These are phyloP conservation scores for Fusarium nematophilum DNA, from an alignment of 2,329 filamentous ascomycete species.

Conservation along the genomic window DNA sequence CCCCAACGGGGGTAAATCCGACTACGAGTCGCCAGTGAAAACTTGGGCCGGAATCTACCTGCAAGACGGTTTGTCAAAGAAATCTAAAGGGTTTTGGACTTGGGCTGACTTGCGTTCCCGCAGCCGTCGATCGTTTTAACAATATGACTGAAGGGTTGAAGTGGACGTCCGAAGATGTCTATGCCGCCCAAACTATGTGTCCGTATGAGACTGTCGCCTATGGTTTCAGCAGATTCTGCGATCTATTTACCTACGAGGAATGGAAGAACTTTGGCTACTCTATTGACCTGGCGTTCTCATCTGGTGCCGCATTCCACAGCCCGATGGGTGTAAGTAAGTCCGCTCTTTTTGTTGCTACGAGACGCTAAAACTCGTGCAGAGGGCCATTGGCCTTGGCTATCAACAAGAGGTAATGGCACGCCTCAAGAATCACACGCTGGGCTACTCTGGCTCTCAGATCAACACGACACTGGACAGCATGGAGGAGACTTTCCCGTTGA, in stretches of 20 bases:
- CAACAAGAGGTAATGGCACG: constrained; percentile 79
- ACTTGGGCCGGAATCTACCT: constrained; percentile 76
- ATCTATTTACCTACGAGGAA: constrained; percentile 79
- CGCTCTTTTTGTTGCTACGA: background rate
- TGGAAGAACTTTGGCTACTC: constrained; percentile 80
- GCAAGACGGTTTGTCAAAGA: constrained; percentile 62
- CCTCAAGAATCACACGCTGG: constrained; percentile 73
- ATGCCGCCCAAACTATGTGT: constrained; percentile 77
- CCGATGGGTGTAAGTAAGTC: constrained; percentile 66
- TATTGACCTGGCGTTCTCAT: constrained; percentile 74
- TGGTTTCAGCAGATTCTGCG: constrained; percentile 79
- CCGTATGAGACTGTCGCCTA: constrained; percentile 83
- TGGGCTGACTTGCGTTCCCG: constrained; percentile 1
- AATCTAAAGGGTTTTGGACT: background rate
- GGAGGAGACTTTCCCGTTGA: constrained; percentile 75
- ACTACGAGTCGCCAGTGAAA: constrained; percentile 63
- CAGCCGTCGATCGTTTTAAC: constrained; percentile 70
- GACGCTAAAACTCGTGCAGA: constrained; percentile 45
- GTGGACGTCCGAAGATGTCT: constrained; percentile 73
- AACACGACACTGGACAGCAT: constrained; percentile 78
- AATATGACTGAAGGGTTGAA: constrained; percentile 66
- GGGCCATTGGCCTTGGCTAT: constrained; percentile 79
- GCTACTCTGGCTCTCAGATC: constrained; percentile 68
- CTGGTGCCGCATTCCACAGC: constrained; percentile 70
- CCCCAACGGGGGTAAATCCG: constrained; percentile 66